A percentile compares a stretch with the other conserved stretches of the same genome.
Conservation (phyloP, 805 yeast species). For the Ogataea pini region DNA sequence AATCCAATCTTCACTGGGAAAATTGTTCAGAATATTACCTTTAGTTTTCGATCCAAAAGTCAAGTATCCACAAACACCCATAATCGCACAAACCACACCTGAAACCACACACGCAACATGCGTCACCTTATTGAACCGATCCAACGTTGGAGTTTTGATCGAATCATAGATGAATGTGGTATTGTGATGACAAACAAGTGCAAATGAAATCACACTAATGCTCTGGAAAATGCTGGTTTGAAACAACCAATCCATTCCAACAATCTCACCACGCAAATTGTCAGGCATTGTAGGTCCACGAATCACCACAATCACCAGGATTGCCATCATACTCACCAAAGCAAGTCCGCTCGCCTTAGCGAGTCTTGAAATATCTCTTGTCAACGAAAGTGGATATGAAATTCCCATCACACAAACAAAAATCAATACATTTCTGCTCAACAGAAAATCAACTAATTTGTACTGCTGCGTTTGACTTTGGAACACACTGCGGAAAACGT, state of each 20-base stretch:
- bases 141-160: conserved; percentile 70
- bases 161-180: conserved; percentile 89
- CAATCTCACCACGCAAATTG: conserved; percentile 49
- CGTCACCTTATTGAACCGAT: conserved; percentile 72
- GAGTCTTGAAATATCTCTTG: conserved; percentile 76
- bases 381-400: conserved; percentile 80
- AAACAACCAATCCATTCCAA: conserved; percentile 49
- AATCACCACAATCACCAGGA: conserved; percentile 69
- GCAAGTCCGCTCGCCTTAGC: conserved; percentile 91
- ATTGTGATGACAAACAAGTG: conserved; percentile 94
- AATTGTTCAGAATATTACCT: conserved; percentile 88
- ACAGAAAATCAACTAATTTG: conserved; percentile 50
- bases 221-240: conserved; percentile 80
- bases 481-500: conserved; percentile 70
- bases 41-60: conserved; percentile 76
- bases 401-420: conserved; percentile 66
- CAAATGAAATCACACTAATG: conserved; percentile 90
- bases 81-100: conserved; percentile 70
- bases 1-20: conserved; percentile 69
- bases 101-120: conserved; percentile 84
- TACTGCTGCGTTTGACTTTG: conserved; percentile 42
- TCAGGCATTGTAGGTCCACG: conserved; percentile 66
- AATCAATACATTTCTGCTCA: conserved; percentile 72
- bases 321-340: conserved; percentile 76
- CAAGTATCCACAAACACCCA: conserved; percentile 78